These are phyloP conservation scores for Symbiodinium pilosum DNA, from an alignment of 73 alveolate genomes.

Conservation along the genomic window DNA sequence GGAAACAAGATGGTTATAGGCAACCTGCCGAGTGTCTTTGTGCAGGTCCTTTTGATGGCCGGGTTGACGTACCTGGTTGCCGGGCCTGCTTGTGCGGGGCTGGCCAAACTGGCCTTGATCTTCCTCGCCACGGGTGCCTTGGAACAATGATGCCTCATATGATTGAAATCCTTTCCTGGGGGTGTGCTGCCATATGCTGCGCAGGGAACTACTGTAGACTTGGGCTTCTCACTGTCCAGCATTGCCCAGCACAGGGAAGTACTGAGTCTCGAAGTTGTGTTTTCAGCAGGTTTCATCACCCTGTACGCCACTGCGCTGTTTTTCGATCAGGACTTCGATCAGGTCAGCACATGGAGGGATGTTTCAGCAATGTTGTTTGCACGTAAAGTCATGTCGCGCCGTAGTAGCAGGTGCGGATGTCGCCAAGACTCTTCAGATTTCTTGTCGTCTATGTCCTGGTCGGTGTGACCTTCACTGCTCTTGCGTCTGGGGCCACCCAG, in stretches of 20 bases:
- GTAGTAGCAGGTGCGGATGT: constrained; percentile 40
- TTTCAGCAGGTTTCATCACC: constrained; percentile 71
- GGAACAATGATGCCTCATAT: too few relatives aligned
- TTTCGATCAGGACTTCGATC: constrained; percentile 68
- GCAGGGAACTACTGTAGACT: too few relatives aligned
- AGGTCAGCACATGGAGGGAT: constrained; percentile 20
- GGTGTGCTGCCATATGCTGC: too few relatives aligned
- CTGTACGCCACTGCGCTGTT: constrained; percentile 76
- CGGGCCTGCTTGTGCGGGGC: constrained; percentile 68
- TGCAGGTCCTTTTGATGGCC: constrained; percentile 49
- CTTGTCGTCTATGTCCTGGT: constrained; percentile 47
- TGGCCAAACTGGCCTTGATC: constrained; percentile 62
- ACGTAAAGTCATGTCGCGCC: too few relatives aligned
- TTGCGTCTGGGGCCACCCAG: constrained; percentile 69
- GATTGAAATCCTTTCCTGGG: too few relatives aligned
- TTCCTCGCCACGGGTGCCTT: constrained; percentile 45
- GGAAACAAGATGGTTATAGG: neutral
- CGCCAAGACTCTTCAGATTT: constrained; percentile 39
- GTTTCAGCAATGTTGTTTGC: too few relatives aligned
- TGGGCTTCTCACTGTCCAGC: too few relatives aligned
- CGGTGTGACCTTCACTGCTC: constrained; percentile 78
- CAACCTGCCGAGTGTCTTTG: too few relatives aligned
- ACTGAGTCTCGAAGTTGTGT: too few relatives aligned
- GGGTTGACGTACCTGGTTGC: constrained; percentile 66
- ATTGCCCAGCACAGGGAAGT: too few relatives aligned